phyloP scores from a whole-genome alignment of 2,329 filamentous ascomycete species.

The Colletotrichum incanum region DNA sequence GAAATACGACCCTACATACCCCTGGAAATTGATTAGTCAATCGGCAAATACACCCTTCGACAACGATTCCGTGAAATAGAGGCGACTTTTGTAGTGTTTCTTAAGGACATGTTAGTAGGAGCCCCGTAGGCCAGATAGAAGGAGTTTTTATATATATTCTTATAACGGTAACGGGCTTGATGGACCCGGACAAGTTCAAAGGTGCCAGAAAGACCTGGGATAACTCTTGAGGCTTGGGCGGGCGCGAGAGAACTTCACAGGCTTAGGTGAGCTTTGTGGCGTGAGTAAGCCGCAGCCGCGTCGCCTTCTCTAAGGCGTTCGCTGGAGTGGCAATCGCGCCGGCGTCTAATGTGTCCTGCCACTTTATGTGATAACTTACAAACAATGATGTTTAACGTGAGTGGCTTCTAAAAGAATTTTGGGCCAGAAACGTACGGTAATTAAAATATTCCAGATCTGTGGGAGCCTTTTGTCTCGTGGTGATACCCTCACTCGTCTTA shows the following conservation, averaged over 20 bases:
- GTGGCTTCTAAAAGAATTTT: neutral
- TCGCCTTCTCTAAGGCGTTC: neutral
- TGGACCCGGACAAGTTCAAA: neutral
- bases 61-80: neutral
- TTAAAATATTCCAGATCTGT: neutral
- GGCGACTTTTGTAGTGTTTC: neutral
- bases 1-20: too few relatives aligned
- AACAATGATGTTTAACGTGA: neutral
- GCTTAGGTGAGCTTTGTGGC: neutral
- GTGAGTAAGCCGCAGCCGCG: neutral
- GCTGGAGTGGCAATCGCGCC: neutral
- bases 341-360: neutral
- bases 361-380: neutral
- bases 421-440: neutral
- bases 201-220: neutral
- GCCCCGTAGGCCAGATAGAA: neutral
- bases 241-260: neutral
- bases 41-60: too few relatives aligned
- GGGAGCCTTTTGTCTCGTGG: neutral
- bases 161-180: too few relatives aligned
- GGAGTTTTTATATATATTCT: too few relatives aligned
- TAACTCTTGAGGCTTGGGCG: neutral
- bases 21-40: too few relatives aligned
- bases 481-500: neutral
- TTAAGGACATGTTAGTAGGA: neutral